Percentiles rank a stretch among this genome's conserved stretches.
phyloP scores from a whole-genome alignment of 441 rosid species.

The Oxalis stricta region DNA sequence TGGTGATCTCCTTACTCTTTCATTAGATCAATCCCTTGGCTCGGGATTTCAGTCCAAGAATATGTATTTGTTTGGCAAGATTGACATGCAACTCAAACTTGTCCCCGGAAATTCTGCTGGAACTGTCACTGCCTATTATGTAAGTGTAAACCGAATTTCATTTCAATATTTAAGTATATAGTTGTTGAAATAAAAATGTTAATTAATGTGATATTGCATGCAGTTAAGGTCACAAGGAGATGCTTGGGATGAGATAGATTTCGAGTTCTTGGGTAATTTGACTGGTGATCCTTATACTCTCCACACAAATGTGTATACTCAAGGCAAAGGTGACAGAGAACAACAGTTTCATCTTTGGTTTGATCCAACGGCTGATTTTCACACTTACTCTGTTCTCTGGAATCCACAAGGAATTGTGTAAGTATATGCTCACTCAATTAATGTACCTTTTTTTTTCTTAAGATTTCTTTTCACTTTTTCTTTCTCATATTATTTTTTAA shows the following conservation, averaged over 20 bases:
- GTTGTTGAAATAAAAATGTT: not conserved
- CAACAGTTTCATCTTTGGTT: slow-evolving; percentile 35
- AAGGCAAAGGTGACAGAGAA: slow-evolving; percentile 31
- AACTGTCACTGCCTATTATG: slow-evolving; percentile 28
- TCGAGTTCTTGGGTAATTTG: slow-evolving; percentile 27
- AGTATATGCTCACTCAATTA: slow-evolving; percentile 4
- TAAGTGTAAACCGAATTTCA: slow-evolving; percentile 2
- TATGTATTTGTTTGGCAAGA: slow-evolving; percentile 28
- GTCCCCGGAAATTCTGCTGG: slow-evolving; percentile 40
- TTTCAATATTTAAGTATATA: too few relatives aligned
- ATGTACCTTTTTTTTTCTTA: too few relatives aligned
- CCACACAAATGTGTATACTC: slow-evolving; percentile 24
- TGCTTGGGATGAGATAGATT: slow-evolving; percentile 31
- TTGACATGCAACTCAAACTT: slow-evolving; percentile 40
- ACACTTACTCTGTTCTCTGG: slow-evolving; percentile 33
- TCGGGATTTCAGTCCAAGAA: slow-evolving; percentile 42
- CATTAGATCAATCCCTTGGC: slow-evolving; percentile 33
- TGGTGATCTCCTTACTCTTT: slow-evolving; percentile 29
- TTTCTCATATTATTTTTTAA: too few relatives aligned
- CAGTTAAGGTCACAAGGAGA: slow-evolving; percentile 21
- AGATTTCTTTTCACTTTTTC: too few relatives aligned
- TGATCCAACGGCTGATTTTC: slow-evolving; percentile 27
- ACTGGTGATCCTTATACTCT: slow-evolving; percentile 26
- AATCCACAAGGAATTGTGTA: slow-evolving; percentile 27
- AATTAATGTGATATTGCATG: not conserved